These are phyloP conservation scores for Trichoderma gracile DNA, from an alignment of 2,329 filamentous ascomycete genomes.

Conservation along the genomic window DNA sequence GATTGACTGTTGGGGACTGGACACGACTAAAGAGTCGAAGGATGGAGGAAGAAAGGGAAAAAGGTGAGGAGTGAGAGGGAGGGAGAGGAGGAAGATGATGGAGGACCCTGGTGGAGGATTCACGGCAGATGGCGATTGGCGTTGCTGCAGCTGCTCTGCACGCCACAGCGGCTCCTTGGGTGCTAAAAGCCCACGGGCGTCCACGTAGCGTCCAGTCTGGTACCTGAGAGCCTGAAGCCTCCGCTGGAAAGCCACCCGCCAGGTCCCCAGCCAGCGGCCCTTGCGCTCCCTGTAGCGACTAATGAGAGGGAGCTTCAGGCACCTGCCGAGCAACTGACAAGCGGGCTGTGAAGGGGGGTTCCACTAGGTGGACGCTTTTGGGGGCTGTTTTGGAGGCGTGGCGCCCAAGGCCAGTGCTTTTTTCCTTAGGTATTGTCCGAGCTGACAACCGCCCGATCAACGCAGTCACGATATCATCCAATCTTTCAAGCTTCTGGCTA, in stretches of 20 bases:
- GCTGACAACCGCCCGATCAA: too few species aligned
- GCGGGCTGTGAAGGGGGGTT: background rate
- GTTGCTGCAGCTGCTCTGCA: constrained; percentile 4
- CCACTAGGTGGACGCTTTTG: too few species aligned
- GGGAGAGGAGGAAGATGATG: background rate
- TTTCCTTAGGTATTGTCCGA: background rate
- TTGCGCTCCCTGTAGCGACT: constrained; percentile 9
- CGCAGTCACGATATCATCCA: too few species aligned
- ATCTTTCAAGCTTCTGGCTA: too few species aligned
- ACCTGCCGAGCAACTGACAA: background rate
- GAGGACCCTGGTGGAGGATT: background rate
- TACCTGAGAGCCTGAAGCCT: constrained; percentile 1
- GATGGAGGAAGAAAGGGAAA: too few species aligned
- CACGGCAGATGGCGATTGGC: constrained; percentile 5
- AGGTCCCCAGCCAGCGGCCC: background rate
- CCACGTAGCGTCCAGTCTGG: too few species aligned
- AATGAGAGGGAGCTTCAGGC: background rate
- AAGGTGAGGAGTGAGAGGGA: background rate
- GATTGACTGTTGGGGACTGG: background rate
- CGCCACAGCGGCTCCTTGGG: constrained; percentile 11
- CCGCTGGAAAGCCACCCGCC: too few species aligned
- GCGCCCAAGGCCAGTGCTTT: constrained; percentile 7
- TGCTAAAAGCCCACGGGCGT: constrained; percentile 1
- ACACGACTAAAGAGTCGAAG: background rate
- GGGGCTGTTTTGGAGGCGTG: constrained; percentile 2